phyloP scores from a whole-genome alignment of 257 asterid species.

The Lithospermum erythrorhizon region DNA sequence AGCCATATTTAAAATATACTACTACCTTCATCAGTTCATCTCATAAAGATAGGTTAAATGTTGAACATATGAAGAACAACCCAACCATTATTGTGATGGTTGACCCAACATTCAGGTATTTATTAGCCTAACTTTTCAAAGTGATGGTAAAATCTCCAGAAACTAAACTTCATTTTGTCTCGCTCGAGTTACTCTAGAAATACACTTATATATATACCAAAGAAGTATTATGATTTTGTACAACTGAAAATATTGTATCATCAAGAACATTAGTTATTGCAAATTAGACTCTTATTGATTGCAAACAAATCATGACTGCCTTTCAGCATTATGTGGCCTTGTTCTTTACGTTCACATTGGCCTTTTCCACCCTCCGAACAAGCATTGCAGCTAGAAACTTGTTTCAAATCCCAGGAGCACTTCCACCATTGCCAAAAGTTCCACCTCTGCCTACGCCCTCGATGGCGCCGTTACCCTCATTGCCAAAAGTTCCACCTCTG shows the following conservation, averaged over 20 bases:
- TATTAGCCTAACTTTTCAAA: no score
- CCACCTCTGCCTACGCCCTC: not conserved
- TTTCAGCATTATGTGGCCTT: not conserved
- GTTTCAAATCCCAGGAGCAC: slow-evolving; percentile 1
- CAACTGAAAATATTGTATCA: not conserved
- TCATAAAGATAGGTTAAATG: no score
- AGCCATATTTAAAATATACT: no score
- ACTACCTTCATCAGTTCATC: no score
- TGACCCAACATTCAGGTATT: no score
- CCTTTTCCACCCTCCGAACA: slow-evolving; percentile 8
- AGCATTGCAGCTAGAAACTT: slow-evolving; percentile 10
- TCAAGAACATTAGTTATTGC: not conserved
- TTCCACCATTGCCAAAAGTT: not conserved
- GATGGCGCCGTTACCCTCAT: not conserved
- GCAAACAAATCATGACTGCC: not conserved
- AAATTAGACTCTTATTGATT: not conserved
- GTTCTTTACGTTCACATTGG: not conserved
- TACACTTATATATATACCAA: not conserved
- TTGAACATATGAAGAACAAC: no score
- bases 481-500: not conserved
- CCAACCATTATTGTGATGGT: no score
- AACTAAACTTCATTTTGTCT: no score
- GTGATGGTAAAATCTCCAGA: no score
- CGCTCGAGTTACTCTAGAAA: no score
- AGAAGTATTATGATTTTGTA: not conserved